Base-by-base conservation (phyloP, 371 early-diverging fungal species). In the Dichotomocladium elegans region DNA sequence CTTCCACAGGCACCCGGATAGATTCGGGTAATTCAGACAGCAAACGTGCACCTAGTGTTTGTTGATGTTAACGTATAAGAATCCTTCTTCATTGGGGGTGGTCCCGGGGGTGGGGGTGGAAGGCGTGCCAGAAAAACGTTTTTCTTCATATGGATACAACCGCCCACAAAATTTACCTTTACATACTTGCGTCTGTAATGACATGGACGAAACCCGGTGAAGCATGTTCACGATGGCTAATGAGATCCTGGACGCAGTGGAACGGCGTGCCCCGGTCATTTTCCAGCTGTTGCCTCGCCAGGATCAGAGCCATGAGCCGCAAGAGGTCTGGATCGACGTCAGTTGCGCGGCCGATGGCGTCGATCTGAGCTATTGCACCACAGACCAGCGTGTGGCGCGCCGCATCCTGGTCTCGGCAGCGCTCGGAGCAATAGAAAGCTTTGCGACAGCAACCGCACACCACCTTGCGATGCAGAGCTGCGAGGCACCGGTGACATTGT, bases 401-500 rank as follows among this genome's bases (percentile, higher is more conserved):
- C 17, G 63, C 61, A 47, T 85, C 81, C 3, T 55, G 60, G 34
- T 66, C 61, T 40, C 70, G 60, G 63, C 88, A 88, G 6, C 30
- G 55, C 22, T 80, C 51, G 6, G 84, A 81, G 66, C 88, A 88
- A 59, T 88, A 87, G 33, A 71, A 80, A 0, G 72, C 60, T 58
- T 72, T 73, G 41, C 66, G 58, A 63, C 88, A 88, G 41, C 69
- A 59, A 17, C 46, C 49, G 54, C 87, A 87, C 58, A 71, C 63
- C 60, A 58, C 61, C 63, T 47, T 64, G 48, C 62, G 70, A 43
- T 45, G 29, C 44, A 85, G 60, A 11, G 61, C 35, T n/a, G 52
- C 51, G 19, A 82, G 63, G 63, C 87, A 87, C 37, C 61, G 60
- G 57, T 84, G 83, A 59, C 89, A 88, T 37, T 80, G 69, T 51